Percentiles rank a stretch among this genome's conserved stretches.
Evolutionary conservation across 257 asterid genomes (phyloP).

Genomic region (Solanum sitiens): DNA sequence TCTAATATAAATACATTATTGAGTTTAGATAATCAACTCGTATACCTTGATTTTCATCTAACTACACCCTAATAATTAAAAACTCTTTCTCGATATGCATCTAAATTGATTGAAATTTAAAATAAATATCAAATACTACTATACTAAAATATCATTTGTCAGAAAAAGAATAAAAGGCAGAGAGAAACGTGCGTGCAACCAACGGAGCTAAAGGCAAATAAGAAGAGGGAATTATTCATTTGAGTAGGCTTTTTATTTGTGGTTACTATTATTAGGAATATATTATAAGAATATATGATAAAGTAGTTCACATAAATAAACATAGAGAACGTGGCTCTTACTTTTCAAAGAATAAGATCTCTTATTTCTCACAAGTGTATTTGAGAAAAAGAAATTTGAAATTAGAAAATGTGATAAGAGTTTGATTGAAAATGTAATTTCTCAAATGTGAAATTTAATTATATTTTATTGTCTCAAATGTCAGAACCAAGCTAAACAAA

Average conservation of each 20-base stretch:
- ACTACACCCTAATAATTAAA: neutral
- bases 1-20: neutral
- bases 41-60: neutral
- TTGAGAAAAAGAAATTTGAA: neutral
- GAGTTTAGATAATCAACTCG: neutral
- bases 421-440: neutral
- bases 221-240: neutral
- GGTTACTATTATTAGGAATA: neutral
- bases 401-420: neutral
- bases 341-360: neutral
- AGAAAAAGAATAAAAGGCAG: neutral
- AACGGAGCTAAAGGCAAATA: neutral
- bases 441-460: neutral
- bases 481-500: neutral
- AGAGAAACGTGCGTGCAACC: neutral
- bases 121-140: too few species aligned
- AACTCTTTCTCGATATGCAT: neutral
- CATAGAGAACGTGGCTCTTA: neutral
- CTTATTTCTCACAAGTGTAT: neutral
- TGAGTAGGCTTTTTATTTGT: neutral
- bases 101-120: neutral
- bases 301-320: neutral
- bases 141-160: neutral
- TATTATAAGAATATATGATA: neutral
- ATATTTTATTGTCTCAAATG: neutral